Percentiles rank a stretch among this genome's conserved stretches.
Evolutionary conservation across 23 red algal genomes (phyloP).

Genomic region (Chondrus crispus): DNA sequence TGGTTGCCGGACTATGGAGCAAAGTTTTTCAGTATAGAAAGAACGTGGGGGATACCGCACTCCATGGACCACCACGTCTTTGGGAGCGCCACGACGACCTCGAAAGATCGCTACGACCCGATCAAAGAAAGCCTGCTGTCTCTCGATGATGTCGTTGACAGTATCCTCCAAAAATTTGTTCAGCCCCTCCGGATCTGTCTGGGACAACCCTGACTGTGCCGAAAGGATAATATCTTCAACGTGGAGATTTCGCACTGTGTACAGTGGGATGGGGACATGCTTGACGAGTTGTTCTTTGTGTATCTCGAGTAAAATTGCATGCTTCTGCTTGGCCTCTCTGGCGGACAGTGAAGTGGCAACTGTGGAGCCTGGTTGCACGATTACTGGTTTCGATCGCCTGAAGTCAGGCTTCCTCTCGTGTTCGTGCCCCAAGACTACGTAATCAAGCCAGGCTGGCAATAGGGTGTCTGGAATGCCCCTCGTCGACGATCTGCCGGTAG

Average conservation of each 20-base stretch:
- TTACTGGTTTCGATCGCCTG: conserved; percentile 52
- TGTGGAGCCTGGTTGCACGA: conserved; percentile 94
- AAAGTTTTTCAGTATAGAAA: conserved; percentile 27
- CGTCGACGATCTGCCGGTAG: conserved; percentile 51
- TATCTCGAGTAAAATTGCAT: conserved; percentile 72
- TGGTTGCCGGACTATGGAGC: conserved; percentile 59
- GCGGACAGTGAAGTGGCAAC: conserved; percentile 79
- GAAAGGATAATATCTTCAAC: conserved; percentile 69
- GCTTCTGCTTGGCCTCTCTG: conserved; percentile 82
- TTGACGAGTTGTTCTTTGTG: conserved; percentile 38
- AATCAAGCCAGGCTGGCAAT: conserved; percentile 89
- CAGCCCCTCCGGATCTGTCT: conserved; percentile 41
- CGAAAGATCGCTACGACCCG: conserved; percentile 12
- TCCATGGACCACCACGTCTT: not conserved
- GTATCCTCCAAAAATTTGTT: conserved; percentile 37
- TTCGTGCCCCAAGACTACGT: conserved; percentile 97
- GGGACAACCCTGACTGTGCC: conserved; percentile 14
- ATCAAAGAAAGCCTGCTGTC: conserved; percentile 62
- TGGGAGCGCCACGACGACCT: not conserved
- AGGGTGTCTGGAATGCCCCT: conserved; percentile 60
- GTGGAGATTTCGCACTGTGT: conserved; percentile 82
- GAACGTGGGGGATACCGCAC: conserved; percentile 26
- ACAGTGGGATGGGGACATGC: conserved; percentile 68
- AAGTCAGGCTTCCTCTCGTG: conserved; percentile 84
- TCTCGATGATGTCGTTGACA: conserved; percentile 31